Percentiles rank a stretch among this genome's conserved stretches.
Conservation (phyloP, 306 rosid species). For the Rosa chinensis region DNA sequence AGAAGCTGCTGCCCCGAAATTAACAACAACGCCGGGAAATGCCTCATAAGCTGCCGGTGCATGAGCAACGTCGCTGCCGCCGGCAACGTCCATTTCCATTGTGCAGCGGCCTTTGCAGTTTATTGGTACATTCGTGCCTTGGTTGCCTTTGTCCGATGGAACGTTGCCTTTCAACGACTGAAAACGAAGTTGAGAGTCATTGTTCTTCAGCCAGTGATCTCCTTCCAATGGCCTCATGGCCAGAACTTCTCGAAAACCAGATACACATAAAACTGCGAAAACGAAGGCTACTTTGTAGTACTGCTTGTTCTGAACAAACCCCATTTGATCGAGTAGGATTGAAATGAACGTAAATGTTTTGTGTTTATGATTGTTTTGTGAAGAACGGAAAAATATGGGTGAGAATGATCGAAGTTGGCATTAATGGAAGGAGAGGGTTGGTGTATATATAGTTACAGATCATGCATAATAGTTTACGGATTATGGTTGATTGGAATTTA, state of each 20-base stretch:
- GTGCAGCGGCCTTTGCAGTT: constrained; percentile 23
- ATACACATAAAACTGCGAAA: neutral
- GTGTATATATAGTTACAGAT: neutral
- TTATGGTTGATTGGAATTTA: constrained; percentile 3
- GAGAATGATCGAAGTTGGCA: neutral
- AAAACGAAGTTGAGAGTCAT: neutral
- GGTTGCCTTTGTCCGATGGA: constrained; percentile 8
- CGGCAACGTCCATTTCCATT: constrained; percentile 6
- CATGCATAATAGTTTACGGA: neutral
- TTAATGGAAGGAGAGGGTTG: neutral
- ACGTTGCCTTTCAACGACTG: constrained; percentile 13
- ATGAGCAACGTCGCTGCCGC: neutral
- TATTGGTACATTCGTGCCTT: constrained; percentile 23
- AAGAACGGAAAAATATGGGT: neutral
- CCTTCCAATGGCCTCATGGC: constrained; percentile 25
- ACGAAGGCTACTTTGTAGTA: neutral
- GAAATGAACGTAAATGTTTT: neutral
- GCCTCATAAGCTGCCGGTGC: neutral
- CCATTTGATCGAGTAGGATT: neutral
- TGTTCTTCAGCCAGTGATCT: constrained; percentile 15
- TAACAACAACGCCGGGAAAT: constrained; percentile 15
- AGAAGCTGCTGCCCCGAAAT: constrained; percentile 12
- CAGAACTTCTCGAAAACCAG: neutral
- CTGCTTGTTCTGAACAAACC: constrained; percentile 15
- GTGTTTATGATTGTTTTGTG: neutral